Base-by-base conservation (phyloP, 176 grass and related monocot genomes). In the Oryza longistaminata region DNA sequence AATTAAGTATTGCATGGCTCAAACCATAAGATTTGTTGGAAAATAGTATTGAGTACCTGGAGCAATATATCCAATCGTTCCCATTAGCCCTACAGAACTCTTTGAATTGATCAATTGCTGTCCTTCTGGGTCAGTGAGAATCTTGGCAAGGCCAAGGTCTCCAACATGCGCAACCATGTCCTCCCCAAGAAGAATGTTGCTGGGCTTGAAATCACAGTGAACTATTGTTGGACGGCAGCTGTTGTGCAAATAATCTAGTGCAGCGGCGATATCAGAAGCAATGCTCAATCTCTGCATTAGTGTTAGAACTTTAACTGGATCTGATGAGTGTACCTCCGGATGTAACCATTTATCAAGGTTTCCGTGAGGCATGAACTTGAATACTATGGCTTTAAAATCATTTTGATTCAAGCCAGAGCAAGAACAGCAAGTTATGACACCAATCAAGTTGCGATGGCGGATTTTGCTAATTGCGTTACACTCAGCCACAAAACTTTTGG, bases 161-260 rank as follows among this genome's bases (percentile, higher is more conserved):
- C 88, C 64, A 7, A 93, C 77, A 31, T 62, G 85, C 11, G 87
- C 84, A 14, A 71, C 82, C 74, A 93, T 81, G 46, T 74, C 77
- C 1, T 88, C 76, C 45, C 85, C 77, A 39, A 93, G 72, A 50
- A 93, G 89, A 80, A 91, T 26, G 65, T 89, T 89, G 76, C 53
- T 33, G 24, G 87, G 67, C 64, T 89, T 89, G 4, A 92, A 70
- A 78, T 92, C 91, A 11, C 82, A 93, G 66, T 93, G 91, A 77
- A 93, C 76, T 73, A 93, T 83, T 3, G 71, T 37, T n/a, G 39
- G 25, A 7, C 4, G 9, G n/a, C 85, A 79, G 46, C 77, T 44
- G 68, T 85, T 73, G 74, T 93, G 88, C 73, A 93, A 77, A 79
- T 93, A 90, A 6, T 87, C 80, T 68, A 93, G n/a, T 24, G 85